phyloP scores from a whole-genome alignment of 192 early-diverging fungal species.

The Podila horticola region DNA sequence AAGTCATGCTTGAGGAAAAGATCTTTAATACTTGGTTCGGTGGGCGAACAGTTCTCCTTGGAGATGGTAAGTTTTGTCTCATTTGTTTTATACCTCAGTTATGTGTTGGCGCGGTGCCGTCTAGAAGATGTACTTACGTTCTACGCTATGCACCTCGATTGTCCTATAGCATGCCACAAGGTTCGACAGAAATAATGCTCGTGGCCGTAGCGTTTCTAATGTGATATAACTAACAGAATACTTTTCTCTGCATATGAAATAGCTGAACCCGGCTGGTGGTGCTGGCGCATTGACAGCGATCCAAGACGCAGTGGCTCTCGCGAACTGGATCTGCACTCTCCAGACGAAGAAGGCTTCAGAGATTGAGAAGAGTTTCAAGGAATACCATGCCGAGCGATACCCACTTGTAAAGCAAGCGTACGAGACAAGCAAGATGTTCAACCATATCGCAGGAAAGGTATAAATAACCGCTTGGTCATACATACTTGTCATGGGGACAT shows the following conservation, averaged over 20 bases:
- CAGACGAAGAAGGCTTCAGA: background rate
- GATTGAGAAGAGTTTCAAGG: background rate
- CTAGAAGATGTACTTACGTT: background rate
- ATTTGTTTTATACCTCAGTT: background rate
- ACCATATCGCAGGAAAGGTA: constrained; percentile 3
- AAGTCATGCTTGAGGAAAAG: constrained; percentile 33
- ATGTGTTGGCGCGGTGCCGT: too few relatives aligned
- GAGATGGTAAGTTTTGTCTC: constrained; percentile 19
- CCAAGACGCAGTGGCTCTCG: background rate
- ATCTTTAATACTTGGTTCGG: constrained; percentile 35
- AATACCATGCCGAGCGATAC: constrained; percentile 4
- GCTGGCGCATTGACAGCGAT: constrained; percentile 1
- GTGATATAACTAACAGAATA: background rate
- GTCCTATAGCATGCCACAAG: background rate
- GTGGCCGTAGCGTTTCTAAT: too few relatives aligned
- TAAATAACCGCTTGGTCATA: background rate
- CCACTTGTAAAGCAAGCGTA: background rate
- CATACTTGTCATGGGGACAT: too few relatives aligned
- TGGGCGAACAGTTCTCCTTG: constrained; percentile 18
- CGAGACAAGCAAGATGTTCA: constrained; percentile 1
- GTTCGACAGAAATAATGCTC: too few relatives aligned
- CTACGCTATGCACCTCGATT: background rate
- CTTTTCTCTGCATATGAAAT: background rate
- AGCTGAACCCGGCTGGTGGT: constrained; percentile 3
- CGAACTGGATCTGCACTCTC: constrained; percentile 8